Evolutionary conservation across 495 filamentous ascomycete species (phyloP).

Genomic region (Trichocladium antarcticum): DNA sequence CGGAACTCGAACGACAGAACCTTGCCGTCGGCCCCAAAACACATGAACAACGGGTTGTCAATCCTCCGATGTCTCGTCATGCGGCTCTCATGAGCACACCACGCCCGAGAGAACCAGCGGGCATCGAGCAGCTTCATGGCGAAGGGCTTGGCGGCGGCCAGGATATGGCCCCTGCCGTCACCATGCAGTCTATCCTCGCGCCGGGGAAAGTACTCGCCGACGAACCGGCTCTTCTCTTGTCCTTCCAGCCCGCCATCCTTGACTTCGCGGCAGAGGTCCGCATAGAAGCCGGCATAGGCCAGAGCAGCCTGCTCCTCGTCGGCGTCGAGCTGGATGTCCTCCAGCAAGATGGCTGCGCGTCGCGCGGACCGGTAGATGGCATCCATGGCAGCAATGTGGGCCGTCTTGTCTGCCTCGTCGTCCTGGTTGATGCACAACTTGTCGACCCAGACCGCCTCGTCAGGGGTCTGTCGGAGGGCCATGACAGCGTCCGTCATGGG

Average conservation of each 20-base stretch:
- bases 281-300: constrained; percentile 10
- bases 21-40: constrained; percentile 7
- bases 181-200: neutral
- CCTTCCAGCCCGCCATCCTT: constrained; percentile 3
- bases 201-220: constrained; percentile 7
- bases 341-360: constrained; percentile 14
- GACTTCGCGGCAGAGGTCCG: constrained; percentile 3
- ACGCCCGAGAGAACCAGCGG: constrained; percentile 18
- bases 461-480: neutral
- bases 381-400: constrained; percentile 24
- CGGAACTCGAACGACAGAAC: constrained; percentile 20
- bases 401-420: constrained; percentile 15
- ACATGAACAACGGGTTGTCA: constrained; percentile 20
- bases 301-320: constrained; percentile 13
- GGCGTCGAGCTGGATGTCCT: constrained; percentile 15
- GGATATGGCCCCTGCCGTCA: neutral
- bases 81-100: constrained; percentile 22
- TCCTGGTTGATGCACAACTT: constrained; percentile 28
- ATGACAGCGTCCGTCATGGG: constrained; percentile 21
- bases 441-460: constrained; percentile 24
- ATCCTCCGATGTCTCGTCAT: constrained; percentile 5
- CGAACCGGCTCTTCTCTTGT: constrained; percentile 3
- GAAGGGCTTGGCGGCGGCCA: constrained; percentile 4
- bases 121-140: constrained; percentile 14
- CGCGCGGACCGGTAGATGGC: constrained; percentile 19